Base-by-base conservation (phyloP, 2,329 filamentous ascomycete species). In the Fusarium graminum region DNA sequence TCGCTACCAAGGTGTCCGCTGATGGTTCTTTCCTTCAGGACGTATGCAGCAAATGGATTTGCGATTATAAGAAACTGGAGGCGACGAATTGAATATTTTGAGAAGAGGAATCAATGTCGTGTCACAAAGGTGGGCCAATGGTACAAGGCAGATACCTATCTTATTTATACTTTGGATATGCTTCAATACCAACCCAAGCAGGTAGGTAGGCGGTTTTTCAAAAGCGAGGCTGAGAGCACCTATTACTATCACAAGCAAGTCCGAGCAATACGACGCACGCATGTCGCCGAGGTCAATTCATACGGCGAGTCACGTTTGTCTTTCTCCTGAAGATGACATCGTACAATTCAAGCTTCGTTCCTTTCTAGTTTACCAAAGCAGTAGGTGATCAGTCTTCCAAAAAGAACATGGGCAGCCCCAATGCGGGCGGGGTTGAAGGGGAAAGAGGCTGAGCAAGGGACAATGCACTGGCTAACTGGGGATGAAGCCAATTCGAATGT, bases 241-340 rank as follows among this genome's bases (percentile, higher is more conserved):
- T 22, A 22, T 16, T 30, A 11, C 25, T 42, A 61, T 67, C 64
- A 67, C 64, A 65, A 65, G 64, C 64, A 67, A 67, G 29, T 34
- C 58, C 64, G 49, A 67, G 57, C 19, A 46, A 44, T 22, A 22
- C 34, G 49, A 46, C 44, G 34, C 52, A 47, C 30, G 34, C 52
- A 47, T 38, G 40, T 45, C 63, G 59, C 64, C 64, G 64, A 68
- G 64, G 64, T 61, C 54, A 30, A 67, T 26, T 11, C 12, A 9
- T 22, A 40, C 30, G 47, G 26, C 32, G 43, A 63, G 19, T 36
- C 39, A 39, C 26, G 22, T 63, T 52, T 38, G 19, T 19, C 36
- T 39, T 12, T 38, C 14, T 53, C 28, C 28, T 55, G 11, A 26
- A 10, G 16, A 41, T 17, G 30, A 29, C 14, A 29, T 39, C 16